Evolutionary conservation across 768 basidiomycete species (phyloP).

Genomic region (Naematelia encephala): DNA sequence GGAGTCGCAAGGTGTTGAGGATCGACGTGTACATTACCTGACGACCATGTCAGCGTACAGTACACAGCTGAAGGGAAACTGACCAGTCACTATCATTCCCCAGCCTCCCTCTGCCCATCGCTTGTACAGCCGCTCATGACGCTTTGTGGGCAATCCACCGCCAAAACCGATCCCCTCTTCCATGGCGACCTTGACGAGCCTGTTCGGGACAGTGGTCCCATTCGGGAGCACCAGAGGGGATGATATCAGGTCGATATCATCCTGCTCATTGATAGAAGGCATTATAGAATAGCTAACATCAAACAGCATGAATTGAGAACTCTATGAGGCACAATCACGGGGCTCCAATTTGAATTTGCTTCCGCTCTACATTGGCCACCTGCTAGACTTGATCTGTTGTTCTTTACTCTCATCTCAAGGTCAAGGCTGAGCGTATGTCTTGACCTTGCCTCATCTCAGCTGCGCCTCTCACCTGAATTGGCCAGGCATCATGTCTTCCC

Average conservation of each 20-base stretch:
- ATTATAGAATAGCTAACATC: too few species aligned
- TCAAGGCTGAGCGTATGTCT: too few species aligned
- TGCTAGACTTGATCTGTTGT: too few species aligned
- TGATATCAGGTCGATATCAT: constrained; percentile 25
- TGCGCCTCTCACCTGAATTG: too few species aligned
- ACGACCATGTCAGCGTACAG: constrained; percentile 16
- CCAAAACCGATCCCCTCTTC: constrained; percentile 76
- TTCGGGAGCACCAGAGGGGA: constrained; percentile 26
- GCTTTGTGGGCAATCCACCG: constrained; percentile 69
- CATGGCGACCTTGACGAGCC: constrained; percentile 65
- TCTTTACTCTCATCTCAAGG: too few species aligned
- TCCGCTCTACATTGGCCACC: too few species aligned
- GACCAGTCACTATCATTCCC: constrained; percentile 85
- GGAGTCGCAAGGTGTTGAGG: constrained; percentile 34
- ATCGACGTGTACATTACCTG: constrained; percentile 52
- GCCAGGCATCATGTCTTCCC: neutral
- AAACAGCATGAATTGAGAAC: too few species aligned
- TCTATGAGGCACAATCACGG: too few species aligned
- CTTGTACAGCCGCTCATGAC: constrained; percentile 65
- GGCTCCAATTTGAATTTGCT: too few species aligned
- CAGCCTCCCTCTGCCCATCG: constrained; percentile 72
- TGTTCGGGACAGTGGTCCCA: constrained; percentile 51
- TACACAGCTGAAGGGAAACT: neutral
- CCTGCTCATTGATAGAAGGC: neutral
- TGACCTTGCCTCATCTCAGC: too few species aligned